Percentiles rank a stretch among this genome's conserved stretches.
phyloP scores from a whole-genome alignment of 768 basidiomycete species.

The Leucocoprinus sp. region DNA sequence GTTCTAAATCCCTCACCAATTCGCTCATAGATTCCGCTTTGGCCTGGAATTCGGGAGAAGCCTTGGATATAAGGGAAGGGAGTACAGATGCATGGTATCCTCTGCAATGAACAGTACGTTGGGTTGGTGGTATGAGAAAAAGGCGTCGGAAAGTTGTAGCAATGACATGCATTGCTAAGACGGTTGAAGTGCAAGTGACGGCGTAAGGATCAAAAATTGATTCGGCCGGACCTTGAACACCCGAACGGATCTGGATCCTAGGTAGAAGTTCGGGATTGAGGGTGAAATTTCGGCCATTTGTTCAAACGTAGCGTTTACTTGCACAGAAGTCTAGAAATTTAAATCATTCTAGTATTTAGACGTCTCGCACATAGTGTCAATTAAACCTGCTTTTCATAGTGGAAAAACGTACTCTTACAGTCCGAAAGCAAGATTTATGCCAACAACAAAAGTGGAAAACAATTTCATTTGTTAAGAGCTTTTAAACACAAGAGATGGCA shows the following conservation, averaged over 20 bases:
- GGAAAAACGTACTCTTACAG: too few species aligned
- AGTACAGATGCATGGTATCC: slow-evolving; percentile 66
- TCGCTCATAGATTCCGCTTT: slow-evolving; percentile 64
- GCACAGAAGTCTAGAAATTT: too few species aligned
- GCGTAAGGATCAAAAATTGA: slow-evolving; percentile 10
- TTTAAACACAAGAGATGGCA: too few species aligned
- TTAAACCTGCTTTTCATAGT: too few species aligned
- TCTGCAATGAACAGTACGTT: background rate
- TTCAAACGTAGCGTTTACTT: too few species aligned
- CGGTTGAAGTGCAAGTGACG: background rate
- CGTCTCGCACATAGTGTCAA: too few species aligned
- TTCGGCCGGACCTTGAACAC: slow-evolving; percentile 28
- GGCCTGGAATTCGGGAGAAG: slow-evolving; percentile 62
- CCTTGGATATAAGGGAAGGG: slow-evolving; percentile 60
- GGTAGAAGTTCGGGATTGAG: too few species aligned
- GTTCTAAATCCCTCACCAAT: slow-evolving; percentile 56
- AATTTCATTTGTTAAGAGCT: too few species aligned
- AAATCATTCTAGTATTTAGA: too few species aligned
- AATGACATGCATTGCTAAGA: slow-evolving; percentile 11
- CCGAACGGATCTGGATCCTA: slow-evolving; percentile 2
- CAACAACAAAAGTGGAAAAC: too few species aligned
- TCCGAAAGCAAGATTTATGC: too few species aligned
- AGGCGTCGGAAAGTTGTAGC: background rate
- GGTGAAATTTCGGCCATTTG: too few species aligned
- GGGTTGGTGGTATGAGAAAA: background rate